Evolutionary conservation across 1,139 yeast genomes (phyloP), one percentile per base, ranked within the genome.

Genomic region (Dujonia santamariae): DNA sequence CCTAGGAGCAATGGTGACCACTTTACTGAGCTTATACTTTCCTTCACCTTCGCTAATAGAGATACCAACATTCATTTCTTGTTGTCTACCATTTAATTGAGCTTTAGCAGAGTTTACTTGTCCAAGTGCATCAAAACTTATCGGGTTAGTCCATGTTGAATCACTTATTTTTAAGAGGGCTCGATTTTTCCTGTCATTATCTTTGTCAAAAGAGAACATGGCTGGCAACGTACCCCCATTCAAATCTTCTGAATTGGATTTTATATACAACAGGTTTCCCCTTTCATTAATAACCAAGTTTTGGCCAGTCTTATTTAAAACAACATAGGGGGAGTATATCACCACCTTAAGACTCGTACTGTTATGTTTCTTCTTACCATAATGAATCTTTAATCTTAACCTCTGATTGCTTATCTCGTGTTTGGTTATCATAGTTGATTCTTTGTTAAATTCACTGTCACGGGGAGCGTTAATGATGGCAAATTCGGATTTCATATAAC

Each of bases 61-160:
- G 14, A 90, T 60, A 11, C 97, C 97, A 17, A 90, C 63, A 51
- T 85, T 80, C 44, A 80, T 76, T 48, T 87, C 96, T 8, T 75
- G 56, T 38, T 76, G 83, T 39, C 71, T 74, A 12, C 77, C 78
- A 28, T 68, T 67, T 1, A 82, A 50, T 30, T 77, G 79, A 29
- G 87, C 72, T 7, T 67, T 67, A 2, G 83, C 72, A 36, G 87
- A 95, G 30, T 75, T 72, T 1, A 80, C 67, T 46, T 87, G 94
- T 0, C 98, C 98, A 39, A 92, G 74, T 2, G 96, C 95, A 53
- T 90, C 97, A 50, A 92, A 80, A 55, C 95, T 83, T 30, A 87
- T 65, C 1, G 88, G 86, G 0, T 66, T 57, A 40, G 96, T 85
- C 79, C 86, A 76, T n/a, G 67, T 66, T 0, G 95, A 83, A 37